phyloP scores from a whole-genome alignment of 768 basidiomycete genomes.

The Boletellus emodensis region DNA sequence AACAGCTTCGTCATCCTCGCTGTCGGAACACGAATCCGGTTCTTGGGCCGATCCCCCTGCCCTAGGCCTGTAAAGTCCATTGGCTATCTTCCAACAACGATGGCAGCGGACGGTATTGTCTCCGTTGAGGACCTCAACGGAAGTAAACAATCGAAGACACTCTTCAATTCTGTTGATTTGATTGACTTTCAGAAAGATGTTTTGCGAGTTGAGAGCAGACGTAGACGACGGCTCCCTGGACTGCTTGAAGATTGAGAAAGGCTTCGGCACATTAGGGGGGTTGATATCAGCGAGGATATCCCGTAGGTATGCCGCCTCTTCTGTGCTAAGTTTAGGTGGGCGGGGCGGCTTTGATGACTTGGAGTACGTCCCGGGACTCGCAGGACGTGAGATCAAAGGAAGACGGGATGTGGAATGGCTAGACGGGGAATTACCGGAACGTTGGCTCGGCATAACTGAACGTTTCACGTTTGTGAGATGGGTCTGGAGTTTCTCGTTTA shows the following conservation, averaged over 20 bases:
- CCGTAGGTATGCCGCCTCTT: slow-evolving; percentile 65
- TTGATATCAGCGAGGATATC: slow-evolving; percentile 64
- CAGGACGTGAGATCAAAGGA: slow-evolving; percentile 26
- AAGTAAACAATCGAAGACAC: slow-evolving; percentile 81
- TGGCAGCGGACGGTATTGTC: slow-evolving; percentile 94
- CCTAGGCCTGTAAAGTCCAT: slow-evolving; percentile 51
- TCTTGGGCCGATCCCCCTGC: slow-evolving; percentile 17
- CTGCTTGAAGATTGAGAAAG: slow-evolving; percentile 50
- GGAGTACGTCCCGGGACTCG: slow-evolving; percentile 30
- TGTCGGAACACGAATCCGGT: slow-evolving; percentile 30
- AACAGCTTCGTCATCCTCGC: slow-evolving; percentile 30
- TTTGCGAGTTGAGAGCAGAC: slow-evolving; percentile 20
- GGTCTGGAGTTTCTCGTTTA: slow-evolving; percentile 23
- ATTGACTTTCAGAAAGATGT: slow-evolving; percentile 27
- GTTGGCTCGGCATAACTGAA: slow-evolving; percentile 20
- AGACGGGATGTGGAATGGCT: slow-evolving; percentile 18
- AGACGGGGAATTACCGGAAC: slow-evolving; percentile 17
- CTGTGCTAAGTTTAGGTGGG: slow-evolving; percentile 49
- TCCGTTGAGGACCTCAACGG: slow-evolving; percentile 89
- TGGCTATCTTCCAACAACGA: slow-evolving; percentile 89
- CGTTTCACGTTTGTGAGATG: slow-evolving; percentile 28
- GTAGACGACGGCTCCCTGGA: slow-evolving; percentile 25
- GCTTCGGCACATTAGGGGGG: slow-evolving; percentile 37
- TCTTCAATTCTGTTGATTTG: slow-evolving; percentile 48
- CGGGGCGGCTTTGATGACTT: slow-evolving; percentile 42